Conservation (phyloP, 2,329 filamentous ascomycete species). For the Diaporthe amygdali region DNA sequence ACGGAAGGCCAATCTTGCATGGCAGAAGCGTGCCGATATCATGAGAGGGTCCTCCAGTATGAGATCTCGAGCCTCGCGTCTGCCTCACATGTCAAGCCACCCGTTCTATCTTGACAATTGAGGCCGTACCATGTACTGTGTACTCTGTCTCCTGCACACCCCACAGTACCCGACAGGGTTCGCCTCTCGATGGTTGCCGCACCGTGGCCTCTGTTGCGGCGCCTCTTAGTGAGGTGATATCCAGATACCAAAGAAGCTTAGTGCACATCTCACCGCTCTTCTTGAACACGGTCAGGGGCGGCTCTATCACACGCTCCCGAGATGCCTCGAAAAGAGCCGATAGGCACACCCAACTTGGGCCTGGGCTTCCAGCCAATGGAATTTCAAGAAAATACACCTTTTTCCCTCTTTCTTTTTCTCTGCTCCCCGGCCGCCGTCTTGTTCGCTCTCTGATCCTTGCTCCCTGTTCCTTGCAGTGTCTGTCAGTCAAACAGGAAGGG, state of each 20-base stretch:
- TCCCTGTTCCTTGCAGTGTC: conserved; percentile 9
- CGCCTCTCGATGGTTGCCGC: conserved; percentile 18
- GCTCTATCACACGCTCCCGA: conserved; percentile 19
- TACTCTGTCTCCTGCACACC: background rate
- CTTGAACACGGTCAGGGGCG: conserved; percentile 23
- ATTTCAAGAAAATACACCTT: conserved; percentile 16
- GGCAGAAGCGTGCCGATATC: conserved; percentile 1
- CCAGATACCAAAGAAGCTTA: conserved; percentile 18
- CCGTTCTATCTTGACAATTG: conserved; percentile 3
- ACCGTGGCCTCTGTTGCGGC: conserved; percentile 25
- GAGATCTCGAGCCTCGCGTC: conserved; percentile 12
- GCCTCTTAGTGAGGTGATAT: conserved; percentile 27
- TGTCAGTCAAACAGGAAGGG: conserved; percentile 7
- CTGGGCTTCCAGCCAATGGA: conserved; percentile 16
- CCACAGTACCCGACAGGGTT: conserved; percentile 6
- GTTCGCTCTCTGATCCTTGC: conserved; percentile 3
- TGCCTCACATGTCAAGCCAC: conserved; percentile 20
- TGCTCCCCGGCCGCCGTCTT: conserved; percentile 7
- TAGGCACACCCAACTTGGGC: background rate
- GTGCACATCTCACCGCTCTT: conserved; percentile 26
- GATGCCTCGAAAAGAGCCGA: conserved; percentile 8
- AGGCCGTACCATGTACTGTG: conserved; percentile 17
- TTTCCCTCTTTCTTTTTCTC: conserved; percentile 6
- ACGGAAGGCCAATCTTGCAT: conserved; percentile 18
- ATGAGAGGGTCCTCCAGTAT: background rate